Evolutionary conservation across 2,329 filamentous ascomycete species (phyloP).

Genomic region (Colletotrichum zoysiae): DNA sequence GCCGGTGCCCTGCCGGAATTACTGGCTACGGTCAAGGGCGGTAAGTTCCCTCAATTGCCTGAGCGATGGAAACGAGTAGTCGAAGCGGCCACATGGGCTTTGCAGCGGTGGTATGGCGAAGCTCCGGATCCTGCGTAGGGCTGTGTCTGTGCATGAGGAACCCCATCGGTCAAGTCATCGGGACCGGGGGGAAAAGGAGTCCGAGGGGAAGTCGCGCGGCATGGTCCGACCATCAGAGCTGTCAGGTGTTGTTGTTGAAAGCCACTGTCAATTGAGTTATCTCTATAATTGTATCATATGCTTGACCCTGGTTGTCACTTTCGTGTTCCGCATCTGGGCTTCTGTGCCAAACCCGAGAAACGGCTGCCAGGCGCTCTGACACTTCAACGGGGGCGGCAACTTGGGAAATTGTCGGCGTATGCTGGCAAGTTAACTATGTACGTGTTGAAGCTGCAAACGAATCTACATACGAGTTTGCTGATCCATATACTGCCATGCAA

Average conservation of each 20-base stretch:
- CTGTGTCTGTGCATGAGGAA: slow-evolving; percentile 30
- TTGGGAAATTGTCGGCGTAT: neutral
- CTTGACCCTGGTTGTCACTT: neutral
- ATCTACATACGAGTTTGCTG: neutral
- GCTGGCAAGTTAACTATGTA: neutral
- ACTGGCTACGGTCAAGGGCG: slow-evolving; percentile 45
- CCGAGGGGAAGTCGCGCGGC: slow-evolving; percentile 12
- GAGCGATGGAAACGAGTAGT: slow-evolving; percentile 44
- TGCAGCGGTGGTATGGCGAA: slow-evolving; percentile 45
- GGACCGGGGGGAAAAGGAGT: slow-evolving; percentile 27
- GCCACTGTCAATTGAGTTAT: neutral
- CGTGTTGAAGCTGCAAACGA: neutral
- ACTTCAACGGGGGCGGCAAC: neutral
- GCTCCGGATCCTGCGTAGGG: slow-evolving; percentile 41
- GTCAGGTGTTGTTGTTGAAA: neutral
- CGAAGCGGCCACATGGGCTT: slow-evolving; percentile 39
- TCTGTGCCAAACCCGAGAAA: neutral
- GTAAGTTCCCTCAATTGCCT: slow-evolving; percentile 38
- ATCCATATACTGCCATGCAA: no score
- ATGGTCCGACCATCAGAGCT: slow-evolving; percentile 10
- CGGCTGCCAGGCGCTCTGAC: neutral
- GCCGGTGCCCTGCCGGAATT: slow-evolving; percentile 46
- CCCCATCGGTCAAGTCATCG: slow-evolving; percentile 31
- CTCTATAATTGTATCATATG: neutral
- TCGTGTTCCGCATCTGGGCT: neutral